Percentiles rank a stretch among this genome's conserved stretches.
These are phyloP conservation scores for Neospermospora avenae DNA, from an alignment of 2,329 filamentous ascomycete genomes.

Conservation along the genomic window DNA sequence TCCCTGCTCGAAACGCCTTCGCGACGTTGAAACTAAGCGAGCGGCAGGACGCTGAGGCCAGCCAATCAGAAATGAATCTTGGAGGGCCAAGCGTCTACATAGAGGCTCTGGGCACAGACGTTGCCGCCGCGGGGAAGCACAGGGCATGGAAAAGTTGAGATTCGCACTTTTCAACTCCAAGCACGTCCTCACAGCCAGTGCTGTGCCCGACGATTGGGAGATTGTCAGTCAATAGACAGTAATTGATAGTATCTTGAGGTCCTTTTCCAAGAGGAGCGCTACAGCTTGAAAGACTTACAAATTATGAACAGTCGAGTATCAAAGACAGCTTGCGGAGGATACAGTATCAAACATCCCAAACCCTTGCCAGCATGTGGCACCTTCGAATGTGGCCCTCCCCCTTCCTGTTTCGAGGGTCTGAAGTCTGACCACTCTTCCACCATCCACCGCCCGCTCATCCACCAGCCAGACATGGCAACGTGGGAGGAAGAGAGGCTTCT, in stretches of 20 bases:
- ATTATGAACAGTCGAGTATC: too few species aligned
- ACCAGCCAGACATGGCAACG: conserved; percentile 7
- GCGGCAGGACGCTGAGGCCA: neutral
- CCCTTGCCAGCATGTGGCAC: neutral
- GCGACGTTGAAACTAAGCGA: conserved; percentile 19
- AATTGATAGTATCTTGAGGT: too few species aligned
- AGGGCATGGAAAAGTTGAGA: neutral
- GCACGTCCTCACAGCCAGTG: too few species aligned
- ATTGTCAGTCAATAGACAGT: too few species aligned
- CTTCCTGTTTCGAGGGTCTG: conserved; percentile 26
- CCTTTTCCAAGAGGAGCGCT: too few species aligned
- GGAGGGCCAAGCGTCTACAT: neutral
- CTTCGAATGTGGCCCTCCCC: neutral
- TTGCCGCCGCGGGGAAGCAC: neutral
- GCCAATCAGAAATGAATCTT: neutral
- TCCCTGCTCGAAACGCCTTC: conserved; percentile 9
- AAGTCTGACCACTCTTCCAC: conserved; percentile 6
- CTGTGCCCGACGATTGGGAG: too few species aligned
- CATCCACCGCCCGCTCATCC: neutral
- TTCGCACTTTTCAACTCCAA: too few species aligned
- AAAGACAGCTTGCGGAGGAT: neutral
- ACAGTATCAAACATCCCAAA: neutral
- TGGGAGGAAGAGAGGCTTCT: too few species aligned
- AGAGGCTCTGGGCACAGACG: neutral
- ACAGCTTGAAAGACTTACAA: too few species aligned